Base-by-base conservation (phyloP, 345 rosid genomes). In the Cochlearia excelsa region DNA sequence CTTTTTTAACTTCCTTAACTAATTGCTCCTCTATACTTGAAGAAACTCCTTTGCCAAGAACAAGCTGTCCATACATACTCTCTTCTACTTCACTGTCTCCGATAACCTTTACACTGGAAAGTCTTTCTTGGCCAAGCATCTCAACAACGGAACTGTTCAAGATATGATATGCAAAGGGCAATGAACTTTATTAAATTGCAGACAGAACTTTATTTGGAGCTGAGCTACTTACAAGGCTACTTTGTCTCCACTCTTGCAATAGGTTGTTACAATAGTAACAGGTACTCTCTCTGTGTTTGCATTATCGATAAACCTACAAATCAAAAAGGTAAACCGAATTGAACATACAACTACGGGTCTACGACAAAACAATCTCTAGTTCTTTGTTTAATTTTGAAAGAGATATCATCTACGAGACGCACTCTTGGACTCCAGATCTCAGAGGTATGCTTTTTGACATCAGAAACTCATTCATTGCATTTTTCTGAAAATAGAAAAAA, bases 341-440 rank as follows among this genome's bases (percentile, higher is more conserved):
- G 37, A 50, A 34, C 37, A 34, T 51, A 33, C 5, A 34, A 28
- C 26, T 2, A 69, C 39, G 61, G 1, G 34, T 11, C 26, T 2
- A 69, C 39, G 61, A 1, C 28, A 27, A 37, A 30, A 5, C 28
- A 40, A 33, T 41, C 30, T 56, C 11, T 0, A 26, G 4, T 44
- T 51, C 37, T 63, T 43, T 50, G 54, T 47, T 69, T 33, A 28
- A 30, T 8, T 31, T 3, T 54, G 4, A 4, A 54, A 54, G 39
- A 26, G 47, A 37, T 1, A 51, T 52, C 42, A 52, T 34, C 54
- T 38, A 62, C 46, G 70, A 44, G 66, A 74, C 98, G 75, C 73
- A 88, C 98, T 84, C 84, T 76, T 80, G 81, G 49, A 78, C 77
- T 65, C 95, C 98, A 69, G 98, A 88, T 64, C 93, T 86, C 61